Evolutionary conservation across 441 rosid genomes (phyloP).

Genomic region (Raphanus hybrid): DNA sequence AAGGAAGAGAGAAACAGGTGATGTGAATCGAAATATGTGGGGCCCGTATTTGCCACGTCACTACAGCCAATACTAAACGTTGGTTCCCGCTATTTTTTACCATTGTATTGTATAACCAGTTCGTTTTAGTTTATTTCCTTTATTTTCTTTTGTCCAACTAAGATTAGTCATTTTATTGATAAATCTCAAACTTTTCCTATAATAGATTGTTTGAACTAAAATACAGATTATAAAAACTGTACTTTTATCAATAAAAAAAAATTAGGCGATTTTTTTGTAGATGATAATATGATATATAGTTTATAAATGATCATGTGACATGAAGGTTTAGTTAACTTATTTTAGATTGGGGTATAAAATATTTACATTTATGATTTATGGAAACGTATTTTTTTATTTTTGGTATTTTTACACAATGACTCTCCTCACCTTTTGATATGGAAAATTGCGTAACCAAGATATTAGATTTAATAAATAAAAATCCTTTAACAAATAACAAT

Average conservation of each 20-base stretch:
- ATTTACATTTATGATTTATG: background rate
- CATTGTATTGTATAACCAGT: background rate
- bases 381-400: background rate
- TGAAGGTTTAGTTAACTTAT: background rate
- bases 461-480: background rate
- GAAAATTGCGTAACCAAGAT: background rate
- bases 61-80: slow-evolving; percentile 61
- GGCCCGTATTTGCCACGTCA: slow-evolving; percentile 48
- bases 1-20: slow-evolving; percentile 3
- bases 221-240: background rate
- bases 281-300: background rate
- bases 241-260: no score
- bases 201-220: background rate
- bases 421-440: background rate
- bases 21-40: background rate
- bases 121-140: background rate
- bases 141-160: background rate
- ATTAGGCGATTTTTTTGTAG: background rate
- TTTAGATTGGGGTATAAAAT: background rate
- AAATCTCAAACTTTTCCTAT: background rate
- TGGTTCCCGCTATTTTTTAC: slow-evolving; percentile 59
- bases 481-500: background rate
- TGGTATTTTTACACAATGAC: background rate
- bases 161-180: background rate
- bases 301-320: background rate